A percentile compares a stretch with the other conserved stretches of the same genome.
Evolutionary conservation across 129 eudicot species (phyloP).

Genomic region (Heracleum sosnowskyi): DNA sequence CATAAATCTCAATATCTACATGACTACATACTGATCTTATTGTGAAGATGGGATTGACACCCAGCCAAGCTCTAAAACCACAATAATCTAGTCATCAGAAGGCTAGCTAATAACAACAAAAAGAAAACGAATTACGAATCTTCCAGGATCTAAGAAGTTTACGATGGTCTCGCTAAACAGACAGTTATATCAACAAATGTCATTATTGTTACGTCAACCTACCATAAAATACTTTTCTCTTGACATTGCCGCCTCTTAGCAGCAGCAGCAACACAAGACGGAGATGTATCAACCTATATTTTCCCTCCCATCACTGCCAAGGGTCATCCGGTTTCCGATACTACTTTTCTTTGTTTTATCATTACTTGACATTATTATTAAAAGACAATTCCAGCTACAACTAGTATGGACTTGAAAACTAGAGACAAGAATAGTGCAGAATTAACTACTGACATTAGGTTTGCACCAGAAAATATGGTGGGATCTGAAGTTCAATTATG

Average conservation of each 20-base stretch:
- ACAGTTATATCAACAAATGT: neutral
- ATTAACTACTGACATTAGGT: neutral
- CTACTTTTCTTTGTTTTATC: neutral
- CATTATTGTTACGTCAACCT: neutral
- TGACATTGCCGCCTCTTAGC: neutral
- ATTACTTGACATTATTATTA: neutral
- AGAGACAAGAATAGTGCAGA: neutral
- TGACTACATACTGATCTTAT: neutral
- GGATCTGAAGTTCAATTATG: conserved; percentile 15
- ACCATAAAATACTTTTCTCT: neutral
- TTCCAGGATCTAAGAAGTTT: neutral
- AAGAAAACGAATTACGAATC: too few relatives aligned
- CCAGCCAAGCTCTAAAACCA: neutral
- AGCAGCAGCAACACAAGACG: neutral
- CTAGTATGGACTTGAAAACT: neutral
- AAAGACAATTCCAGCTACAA: neutral
- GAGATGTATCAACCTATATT: neutral
- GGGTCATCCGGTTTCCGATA: neutral
- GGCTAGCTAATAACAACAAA: neutral
- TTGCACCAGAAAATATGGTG: neutral
- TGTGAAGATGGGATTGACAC: neutral
- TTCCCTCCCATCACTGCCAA: neutral
- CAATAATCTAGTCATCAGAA: neutral
- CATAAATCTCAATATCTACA: neutral
- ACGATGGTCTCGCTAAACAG: too few relatives aligned